Percentiles rank a stretch among this genome's conserved stretches.
Evolutionary conservation across 2,329 filamentous ascomycete species (phyloP).

Genomic region (Venturia oleaginea): DNA sequence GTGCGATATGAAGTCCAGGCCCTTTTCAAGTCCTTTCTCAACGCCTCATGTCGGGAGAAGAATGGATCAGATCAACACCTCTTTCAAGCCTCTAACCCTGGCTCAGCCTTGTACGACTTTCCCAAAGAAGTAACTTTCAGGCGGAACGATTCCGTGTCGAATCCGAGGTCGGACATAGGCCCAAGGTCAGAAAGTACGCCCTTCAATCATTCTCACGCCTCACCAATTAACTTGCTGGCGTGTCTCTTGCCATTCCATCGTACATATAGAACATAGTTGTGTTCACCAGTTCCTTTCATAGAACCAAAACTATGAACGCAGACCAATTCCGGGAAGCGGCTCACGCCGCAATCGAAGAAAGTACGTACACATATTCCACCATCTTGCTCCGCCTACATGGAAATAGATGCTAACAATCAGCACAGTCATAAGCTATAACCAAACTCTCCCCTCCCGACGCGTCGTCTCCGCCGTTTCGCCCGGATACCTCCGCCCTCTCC

Average conservation of each 20-base stretch:
- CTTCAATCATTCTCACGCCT: not conserved
- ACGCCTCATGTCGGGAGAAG: too few relatives aligned
- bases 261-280: not conserved
- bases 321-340: slow-evolving; percentile 70
- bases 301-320: slow-evolving; percentile 56
- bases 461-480: slow-evolving; percentile 73
- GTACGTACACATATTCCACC: slow-evolving; percentile 39
- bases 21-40: too few relatives aligned
- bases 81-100: not conserved
- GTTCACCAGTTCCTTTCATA: not conserved
- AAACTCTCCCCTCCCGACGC: slow-evolving; percentile 57
- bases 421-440: slow-evolving; percentile 74
- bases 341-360: slow-evolving; percentile 71
- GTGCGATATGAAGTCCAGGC: too few relatives aligned
- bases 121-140: not conserved
- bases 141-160: not conserved
- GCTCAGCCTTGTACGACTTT: not conserved
- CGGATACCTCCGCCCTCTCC: slow-evolving; percentile 73
- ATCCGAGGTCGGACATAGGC: not conserved
- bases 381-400: not conserved
- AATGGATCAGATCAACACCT: too few relatives aligned
- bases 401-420: slow-evolving; percentile 5
- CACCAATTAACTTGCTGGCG: not conserved
- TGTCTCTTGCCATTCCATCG: not conserved
- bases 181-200: not conserved